These are phyloP conservation scores for Apocynum venetum DNA, from an alignment of 257 asterid genomes.

Conservation along the genomic window DNA sequence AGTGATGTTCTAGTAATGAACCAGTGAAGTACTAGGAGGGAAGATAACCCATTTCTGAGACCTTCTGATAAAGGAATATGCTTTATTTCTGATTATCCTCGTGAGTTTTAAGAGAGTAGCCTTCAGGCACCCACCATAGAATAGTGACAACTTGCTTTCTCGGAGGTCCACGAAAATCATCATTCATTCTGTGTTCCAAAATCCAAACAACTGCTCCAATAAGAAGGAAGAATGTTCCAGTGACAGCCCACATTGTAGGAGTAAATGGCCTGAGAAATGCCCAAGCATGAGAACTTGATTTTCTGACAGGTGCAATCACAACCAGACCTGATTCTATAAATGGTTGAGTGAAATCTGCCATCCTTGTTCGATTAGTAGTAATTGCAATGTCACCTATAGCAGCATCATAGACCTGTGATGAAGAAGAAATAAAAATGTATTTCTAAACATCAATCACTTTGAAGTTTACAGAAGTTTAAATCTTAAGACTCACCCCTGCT, in stretches of 20 bases:
- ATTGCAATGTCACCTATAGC: conserved; percentile 58
- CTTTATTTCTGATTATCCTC: not conserved
- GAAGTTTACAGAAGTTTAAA: not conserved
- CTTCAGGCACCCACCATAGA: conserved; percentile 29
- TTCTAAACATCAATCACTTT: not conserved
- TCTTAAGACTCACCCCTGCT: conserved; percentile 36
- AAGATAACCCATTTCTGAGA: not conserved
- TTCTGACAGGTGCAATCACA: conserved; percentile 36
- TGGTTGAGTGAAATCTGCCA: conserved; percentile 66
- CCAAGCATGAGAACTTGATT: conserved; percentile 28
- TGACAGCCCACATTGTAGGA: conserved; percentile 35
- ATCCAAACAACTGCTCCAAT: conserved; percentile 41
- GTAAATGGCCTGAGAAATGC: conserved; percentile 40
- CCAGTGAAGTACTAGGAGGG: not conserved
- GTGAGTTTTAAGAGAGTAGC: not conserved
- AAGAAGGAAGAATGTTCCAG: conserved; percentile 24
- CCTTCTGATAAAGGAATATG: not conserved
- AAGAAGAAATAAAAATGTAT: conserved; percentile 4
- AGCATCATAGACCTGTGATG: conserved; percentile 16
- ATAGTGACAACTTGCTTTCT: conserved; percentile 35
- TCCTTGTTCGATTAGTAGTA: conserved; percentile 45
- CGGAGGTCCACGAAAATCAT: conserved; percentile 52
- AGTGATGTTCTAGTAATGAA: not conserved
- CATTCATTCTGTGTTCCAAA: conserved; percentile 42
- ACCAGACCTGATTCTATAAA: conserved; percentile 58